Evolutionary conservation across 2,329 filamentous ascomycete species (phyloP).

Genomic region (Pseudogymnoascus sp.): DNA sequence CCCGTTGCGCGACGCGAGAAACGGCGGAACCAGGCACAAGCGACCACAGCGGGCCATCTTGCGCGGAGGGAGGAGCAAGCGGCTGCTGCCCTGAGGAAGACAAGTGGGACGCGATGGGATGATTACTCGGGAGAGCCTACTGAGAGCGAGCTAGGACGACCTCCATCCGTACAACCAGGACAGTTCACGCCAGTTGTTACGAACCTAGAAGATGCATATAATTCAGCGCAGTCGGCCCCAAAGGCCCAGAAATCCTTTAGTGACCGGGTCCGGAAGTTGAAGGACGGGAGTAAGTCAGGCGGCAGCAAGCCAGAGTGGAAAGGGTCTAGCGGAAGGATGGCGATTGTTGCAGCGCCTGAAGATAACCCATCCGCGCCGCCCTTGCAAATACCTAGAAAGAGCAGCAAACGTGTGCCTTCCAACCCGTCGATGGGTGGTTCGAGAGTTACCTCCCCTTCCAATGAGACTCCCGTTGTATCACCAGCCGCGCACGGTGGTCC

Average conservation of each 20-base stretch:
- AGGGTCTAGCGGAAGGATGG: slow-evolving; percentile 59
- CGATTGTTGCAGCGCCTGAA: slow-evolving; percentile 54
- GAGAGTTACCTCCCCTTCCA: slow-evolving; percentile 19
- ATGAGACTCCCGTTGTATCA: slow-evolving; percentile 25
- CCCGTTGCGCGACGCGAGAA: slow-evolving; percentile 27
- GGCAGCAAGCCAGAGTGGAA: slow-evolving; percentile 53
- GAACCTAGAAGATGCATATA: slow-evolving; percentile 22
- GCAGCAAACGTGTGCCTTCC: slow-evolving; percentile 32
- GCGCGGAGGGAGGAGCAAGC: slow-evolving; percentile 11
- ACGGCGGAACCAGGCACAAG: slow-evolving; percentile 23
- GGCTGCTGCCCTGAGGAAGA: slow-evolving; percentile 23
- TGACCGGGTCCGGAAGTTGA: slow-evolving; percentile 38
- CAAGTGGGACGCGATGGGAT: slow-evolving; percentile 44
- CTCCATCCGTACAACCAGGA: slow-evolving; percentile 48
- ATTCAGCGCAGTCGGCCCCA: slow-evolving; percentile 25
- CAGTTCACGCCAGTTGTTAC: slow-evolving; percentile 33
- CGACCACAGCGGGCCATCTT: slow-evolving; percentile 12
- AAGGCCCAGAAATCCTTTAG: slow-evolving; percentile 33
- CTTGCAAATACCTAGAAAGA: slow-evolving; percentile 46
- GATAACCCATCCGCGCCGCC: slow-evolving; percentile 50
- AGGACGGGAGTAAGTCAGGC: slow-evolving; percentile 24
- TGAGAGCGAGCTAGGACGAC: slow-evolving; percentile 44
- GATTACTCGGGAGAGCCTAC: slow-evolving; percentile 57
- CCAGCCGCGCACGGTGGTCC: slow-evolving; percentile 14
- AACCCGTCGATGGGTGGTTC: slow-evolving; percentile 15